Percentiles rank a stretch among this genome's conserved stretches.
These are phyloP conservation scores for Blumeriella jaapii DNA, from an alignment of 2,329 filamentous ascomycete genomes.

Conservation along the genomic window DNA sequence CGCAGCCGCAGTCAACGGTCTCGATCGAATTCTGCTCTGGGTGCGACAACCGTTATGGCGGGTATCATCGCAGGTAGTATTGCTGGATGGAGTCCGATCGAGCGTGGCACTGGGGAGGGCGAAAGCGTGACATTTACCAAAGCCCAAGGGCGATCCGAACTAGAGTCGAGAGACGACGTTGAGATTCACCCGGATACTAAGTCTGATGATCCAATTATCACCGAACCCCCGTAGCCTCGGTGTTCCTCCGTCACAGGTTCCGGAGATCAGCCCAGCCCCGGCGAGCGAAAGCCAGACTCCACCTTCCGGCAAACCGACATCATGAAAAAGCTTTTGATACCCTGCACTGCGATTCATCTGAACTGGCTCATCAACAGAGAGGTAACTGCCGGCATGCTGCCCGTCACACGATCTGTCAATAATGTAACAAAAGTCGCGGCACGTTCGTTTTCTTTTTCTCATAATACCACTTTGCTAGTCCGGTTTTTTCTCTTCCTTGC, in stretches of 20 bases:
- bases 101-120: conserved; percentile 32
- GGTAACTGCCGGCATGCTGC: too few relatives aligned
- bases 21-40: conserved; percentile 55
- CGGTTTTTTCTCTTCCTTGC: not conserved
- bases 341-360: not conserved
- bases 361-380: too few relatives aligned
- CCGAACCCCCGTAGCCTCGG: conserved; percentile 27
- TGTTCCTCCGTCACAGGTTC: conserved; percentile 23
- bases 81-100: conserved; percentile 68
- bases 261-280: conserved; percentile 15
- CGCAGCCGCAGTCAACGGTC: conserved; percentile 58
- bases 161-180: conserved; percentile 32
- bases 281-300: conserved; percentile 4
- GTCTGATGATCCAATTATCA: conserved; percentile 34
- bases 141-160: conserved; percentile 24
- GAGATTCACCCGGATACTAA: conserved; percentile 39
- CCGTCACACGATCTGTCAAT: too few relatives aligned
- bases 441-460: conserved; percentile 3
- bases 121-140: conserved; percentile 25
- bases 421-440: conserved; percentile 4
- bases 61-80: conserved; percentile 69
- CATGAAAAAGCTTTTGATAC: conserved; percentile 2
- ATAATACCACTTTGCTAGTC: conserved; percentile 3
- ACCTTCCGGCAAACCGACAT: conserved; percentile 4
- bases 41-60: conserved; percentile 70